These are phyloP conservation scores for Phytophthora rubi DNA, from an alignment of 352 stramenopile genomes.

Conservation along the genomic window DNA sequence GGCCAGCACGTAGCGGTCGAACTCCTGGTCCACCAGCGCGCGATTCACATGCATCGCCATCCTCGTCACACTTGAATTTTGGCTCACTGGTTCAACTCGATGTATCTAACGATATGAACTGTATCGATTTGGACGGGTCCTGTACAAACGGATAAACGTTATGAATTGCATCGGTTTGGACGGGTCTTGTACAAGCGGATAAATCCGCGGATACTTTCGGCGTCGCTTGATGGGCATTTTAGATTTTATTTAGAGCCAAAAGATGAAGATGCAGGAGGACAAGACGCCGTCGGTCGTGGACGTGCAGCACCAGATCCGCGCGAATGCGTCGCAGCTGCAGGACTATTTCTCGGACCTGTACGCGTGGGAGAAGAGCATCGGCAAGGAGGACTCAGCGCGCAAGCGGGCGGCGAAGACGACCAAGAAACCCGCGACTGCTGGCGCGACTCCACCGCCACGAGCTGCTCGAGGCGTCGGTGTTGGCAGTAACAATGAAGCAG, in stretches of 20 bases:
- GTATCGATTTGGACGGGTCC: too few relatives aligned
- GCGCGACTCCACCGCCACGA: constrained; percentile 28
- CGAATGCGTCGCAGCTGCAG: constrained; percentile 78
- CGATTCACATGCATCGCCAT: constrained; percentile 66
- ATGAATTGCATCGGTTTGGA: not conserved
- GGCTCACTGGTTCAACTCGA: too few relatives aligned
- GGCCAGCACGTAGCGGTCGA: constrained; percentile 78
- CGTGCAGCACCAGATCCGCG: constrained; percentile 84
- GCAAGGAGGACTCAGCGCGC: constrained; percentile 52
- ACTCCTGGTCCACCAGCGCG: constrained; percentile 75
- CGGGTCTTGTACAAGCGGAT: not conserved
- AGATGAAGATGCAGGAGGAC: constrained; percentile 27
- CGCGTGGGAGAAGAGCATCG: constrained; percentile 78
- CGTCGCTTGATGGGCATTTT: constrained; percentile 10
- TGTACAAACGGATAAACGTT: too few relatives aligned
- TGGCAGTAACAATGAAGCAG: not conserved
- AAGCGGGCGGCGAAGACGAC: constrained; percentile 27
- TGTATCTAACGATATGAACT: too few relatives aligned
- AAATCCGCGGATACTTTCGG: constrained; percentile 14
- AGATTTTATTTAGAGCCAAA: not conserved
- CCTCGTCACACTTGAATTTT: not conserved
- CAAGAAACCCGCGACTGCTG: constrained; percentile 7
- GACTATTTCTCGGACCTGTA: constrained; percentile 84
- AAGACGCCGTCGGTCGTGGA: constrained; percentile 49
- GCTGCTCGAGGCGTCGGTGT: constrained; percentile 11